These are phyloP conservation scores for Stipa capillata DNA, from an alignment of 176 grass and related monocot genomes.

Conservation along the genomic window DNA sequence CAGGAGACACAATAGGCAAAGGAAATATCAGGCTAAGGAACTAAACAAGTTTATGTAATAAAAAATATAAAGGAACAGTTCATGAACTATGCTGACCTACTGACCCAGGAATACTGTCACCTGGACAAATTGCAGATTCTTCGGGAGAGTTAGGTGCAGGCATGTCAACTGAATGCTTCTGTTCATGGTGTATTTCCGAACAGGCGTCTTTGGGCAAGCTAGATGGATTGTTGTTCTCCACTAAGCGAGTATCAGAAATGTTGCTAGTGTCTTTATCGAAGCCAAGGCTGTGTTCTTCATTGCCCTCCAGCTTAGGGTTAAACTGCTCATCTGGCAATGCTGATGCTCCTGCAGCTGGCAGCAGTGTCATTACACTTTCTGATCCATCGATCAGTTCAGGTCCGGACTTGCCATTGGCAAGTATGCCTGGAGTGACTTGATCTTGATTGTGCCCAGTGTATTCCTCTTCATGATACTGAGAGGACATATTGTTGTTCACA, in stretches of 20 bases:
- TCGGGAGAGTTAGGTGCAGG: background rate
- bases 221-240: background rate
- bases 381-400: background rate
- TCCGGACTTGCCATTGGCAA: background rate
- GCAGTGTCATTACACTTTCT: background rate
- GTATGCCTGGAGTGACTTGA: background rate
- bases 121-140: background rate
- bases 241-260: background rate
- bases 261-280: background rate
- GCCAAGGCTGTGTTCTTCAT: background rate
- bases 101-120: background rate
- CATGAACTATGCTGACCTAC: background rate
- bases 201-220: background rate
- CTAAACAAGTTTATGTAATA: too few relatives aligned
- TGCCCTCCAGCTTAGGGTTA: background rate
- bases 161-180: background rate
- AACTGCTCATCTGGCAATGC: constrained; percentile 3
- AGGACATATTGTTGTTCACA: background rate
- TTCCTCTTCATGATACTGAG: constrained; percentile 1
- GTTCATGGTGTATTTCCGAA: background rate
- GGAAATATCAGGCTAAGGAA: background rate
- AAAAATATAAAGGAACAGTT: background rate
- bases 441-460: background rate
- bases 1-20: background rate
- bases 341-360: background rate